Evolutionary conservation across 2,329 filamentous ascomycete genomes (phyloP).

Genomic region (Fusarium decemcellulare): DNA sequence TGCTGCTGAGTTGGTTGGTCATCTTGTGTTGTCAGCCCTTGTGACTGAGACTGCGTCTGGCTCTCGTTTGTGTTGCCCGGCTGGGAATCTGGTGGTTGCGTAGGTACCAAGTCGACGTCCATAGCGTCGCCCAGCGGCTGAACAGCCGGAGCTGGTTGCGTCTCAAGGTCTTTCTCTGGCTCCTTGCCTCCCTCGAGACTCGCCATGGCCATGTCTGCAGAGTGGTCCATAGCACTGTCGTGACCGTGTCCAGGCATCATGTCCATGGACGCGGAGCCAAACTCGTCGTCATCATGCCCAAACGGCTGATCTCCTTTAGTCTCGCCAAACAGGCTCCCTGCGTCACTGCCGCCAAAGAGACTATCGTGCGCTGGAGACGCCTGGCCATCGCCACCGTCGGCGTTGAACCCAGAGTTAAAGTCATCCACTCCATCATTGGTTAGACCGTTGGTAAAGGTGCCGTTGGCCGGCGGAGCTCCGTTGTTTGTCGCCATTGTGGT

Average conservation of each 20-base stretch:
- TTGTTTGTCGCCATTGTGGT: slow-evolving; percentile 87
- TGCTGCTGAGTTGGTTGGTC: slow-evolving; percentile 10
- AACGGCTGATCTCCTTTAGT: slow-evolving; percentile 73
- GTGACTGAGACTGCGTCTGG: slow-evolving; percentile 8
- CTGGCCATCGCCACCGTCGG: slow-evolving; percentile 63
- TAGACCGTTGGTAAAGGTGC: slow-evolving; percentile 51
- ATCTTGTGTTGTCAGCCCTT: slow-evolving; percentile 12
- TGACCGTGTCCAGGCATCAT: slow-evolving; percentile 58
- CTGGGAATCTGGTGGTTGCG: slow-evolving; percentile 29
- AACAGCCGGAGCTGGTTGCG: slow-evolving; percentile 45
- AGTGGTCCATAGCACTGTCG: slow-evolving; percentile 59
- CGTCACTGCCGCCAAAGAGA: slow-evolving; percentile 84
- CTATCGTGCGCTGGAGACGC: slow-evolving; percentile 82
- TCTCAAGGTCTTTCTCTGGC: slow-evolving; percentile 43
- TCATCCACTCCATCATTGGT: slow-evolving; percentile 31
- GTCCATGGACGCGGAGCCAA: slow-evolving; percentile 78
- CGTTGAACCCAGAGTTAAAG: slow-evolving; percentile 43
- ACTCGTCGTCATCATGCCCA: slow-evolving; percentile 87
- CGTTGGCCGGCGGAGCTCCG: slow-evolving; percentile 70
- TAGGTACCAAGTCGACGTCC: slow-evolving; percentile 46
- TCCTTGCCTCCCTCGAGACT: slow-evolving; percentile 48
- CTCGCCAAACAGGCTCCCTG: slow-evolving; percentile 91
- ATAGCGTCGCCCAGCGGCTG: slow-evolving; percentile 49
- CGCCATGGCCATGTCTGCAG: slow-evolving; percentile 60
- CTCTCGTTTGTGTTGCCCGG: slow-evolving; percentile 1